These are phyloP conservation scores for Corylus heterophylla DNA, from an alignment of 306 rosid species.

Conservation along the genomic window DNA sequence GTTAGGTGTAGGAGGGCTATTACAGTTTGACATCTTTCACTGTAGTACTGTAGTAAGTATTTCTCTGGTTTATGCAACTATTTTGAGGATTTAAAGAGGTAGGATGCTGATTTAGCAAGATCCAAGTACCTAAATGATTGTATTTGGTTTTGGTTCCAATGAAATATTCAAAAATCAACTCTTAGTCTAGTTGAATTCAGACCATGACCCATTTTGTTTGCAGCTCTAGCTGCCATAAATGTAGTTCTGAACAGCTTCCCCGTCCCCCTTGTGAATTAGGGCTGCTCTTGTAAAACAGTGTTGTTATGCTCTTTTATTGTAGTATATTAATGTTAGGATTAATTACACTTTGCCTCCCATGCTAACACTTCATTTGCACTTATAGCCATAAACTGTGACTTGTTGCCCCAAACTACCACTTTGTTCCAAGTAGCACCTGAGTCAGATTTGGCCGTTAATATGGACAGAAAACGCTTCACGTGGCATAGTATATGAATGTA, in stretches of 20 bases:
- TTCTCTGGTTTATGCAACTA: neutral
- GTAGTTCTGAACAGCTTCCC: neutral
- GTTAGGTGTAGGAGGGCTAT: neutral
- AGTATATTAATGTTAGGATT: slow-evolving; percentile 2
- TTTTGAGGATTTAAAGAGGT: neutral
- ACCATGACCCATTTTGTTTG: neutral
- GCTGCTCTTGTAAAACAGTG: neutral
- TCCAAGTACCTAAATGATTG: neutral
- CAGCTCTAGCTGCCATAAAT: neutral
- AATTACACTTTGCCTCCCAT: too few species aligned
- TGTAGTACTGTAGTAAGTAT: neutral
- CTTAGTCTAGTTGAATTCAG: neutral
- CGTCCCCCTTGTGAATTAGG: neutral
- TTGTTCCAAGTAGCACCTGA: too few species aligned
- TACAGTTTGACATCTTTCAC: neutral
- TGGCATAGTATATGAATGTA: too few species aligned
- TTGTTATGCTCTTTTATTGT: slow-evolving; percentile 5
- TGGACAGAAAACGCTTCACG: too few species aligned
- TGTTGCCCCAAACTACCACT: too few species aligned
- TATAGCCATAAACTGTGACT: too few species aligned
- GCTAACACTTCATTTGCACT: too few species aligned
- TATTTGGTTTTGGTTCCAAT: neutral
- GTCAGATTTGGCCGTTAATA: too few species aligned
- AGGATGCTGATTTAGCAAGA: neutral
- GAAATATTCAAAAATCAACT: slow-evolving; percentile 1